A percentile compares a stretch with the other conserved stretches of the same genome.
These are phyloP conservation scores for Fremontodendron californicum DNA, from an alignment of 345 rosid species.

Conservation along the genomic window DNA sequence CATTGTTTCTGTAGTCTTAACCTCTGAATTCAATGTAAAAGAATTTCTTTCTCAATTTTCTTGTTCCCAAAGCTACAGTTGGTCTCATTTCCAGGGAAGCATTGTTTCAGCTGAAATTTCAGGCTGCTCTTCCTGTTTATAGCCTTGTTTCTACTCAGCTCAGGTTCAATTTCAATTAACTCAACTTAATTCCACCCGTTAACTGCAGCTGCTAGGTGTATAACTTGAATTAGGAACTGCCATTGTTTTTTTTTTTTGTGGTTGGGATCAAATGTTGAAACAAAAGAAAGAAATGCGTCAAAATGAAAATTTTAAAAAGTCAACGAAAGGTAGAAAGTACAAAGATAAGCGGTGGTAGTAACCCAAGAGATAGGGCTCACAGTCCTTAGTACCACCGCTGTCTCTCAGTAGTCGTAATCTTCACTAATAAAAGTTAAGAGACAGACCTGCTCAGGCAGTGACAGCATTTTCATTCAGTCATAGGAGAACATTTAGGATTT, in stretches of 20 bases:
- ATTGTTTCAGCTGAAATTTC: background rate
- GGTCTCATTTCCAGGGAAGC: background rate
- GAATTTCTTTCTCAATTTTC: background rate
- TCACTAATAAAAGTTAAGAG: too few species aligned
- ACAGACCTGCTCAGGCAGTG: too few species aligned
- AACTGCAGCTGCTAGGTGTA: too few species aligned
- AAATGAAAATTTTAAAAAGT: background rate
- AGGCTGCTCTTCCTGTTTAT: background rate
- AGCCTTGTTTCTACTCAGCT: background rate
- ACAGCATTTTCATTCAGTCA: too few species aligned
- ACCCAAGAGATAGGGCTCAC: too few species aligned
- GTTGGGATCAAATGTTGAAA: too few species aligned
- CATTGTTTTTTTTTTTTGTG: too few species aligned
- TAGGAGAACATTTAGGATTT: conserved; percentile 37
- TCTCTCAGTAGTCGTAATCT: too few species aligned
- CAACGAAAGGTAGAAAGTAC: background rate
- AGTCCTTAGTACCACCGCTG: too few species aligned
- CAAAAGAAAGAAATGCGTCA: too few species aligned
- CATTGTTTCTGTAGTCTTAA: background rate
- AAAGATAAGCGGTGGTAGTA: background rate
- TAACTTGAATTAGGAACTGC: too few species aligned
- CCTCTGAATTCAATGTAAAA: background rate
- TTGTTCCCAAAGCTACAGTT: background rate
- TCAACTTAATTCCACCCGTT: too few species aligned
- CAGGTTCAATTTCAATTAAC: background rate